Evolutionary conservation across 495 filamentous ascomycete species (phyloP), one percentile per base, ranked within the genome.

Genomic region (Jackrogersella multiformis): DNA sequence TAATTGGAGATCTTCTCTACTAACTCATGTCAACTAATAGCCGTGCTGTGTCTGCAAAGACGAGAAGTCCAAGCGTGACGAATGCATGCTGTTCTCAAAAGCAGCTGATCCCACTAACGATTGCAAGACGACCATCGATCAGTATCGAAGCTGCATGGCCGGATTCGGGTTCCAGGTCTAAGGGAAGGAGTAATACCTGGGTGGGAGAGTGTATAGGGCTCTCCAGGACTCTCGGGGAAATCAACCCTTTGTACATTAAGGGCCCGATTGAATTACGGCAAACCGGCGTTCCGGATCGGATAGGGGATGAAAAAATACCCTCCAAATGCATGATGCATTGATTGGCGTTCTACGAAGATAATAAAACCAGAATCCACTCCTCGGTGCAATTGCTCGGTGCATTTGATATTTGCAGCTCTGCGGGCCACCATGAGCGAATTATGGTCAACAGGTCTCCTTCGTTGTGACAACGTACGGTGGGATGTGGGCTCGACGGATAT

Each of bases 51-150:
- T 99, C 18, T 99, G 95, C 87, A 97, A 94, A 73, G 85, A 92
- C 44, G 95, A 99, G 78, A 99, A 99, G 77, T 84, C 91, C 60
- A 79, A 82, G 62, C 92, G 95, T 62, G 95, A 99, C 78, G 95
- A 99, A 80, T 99, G 95, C 84, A 97, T 99, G 94, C 90, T 99
- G 15, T 97, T 98, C 80, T 93, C 90, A 57, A 92, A 86, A 64
- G 81, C 87, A 64, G 85, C 87, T 59, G 87, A 96, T 72, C 90
- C 93, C 26, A 85, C 92, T 71, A 75, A 83, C 68, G 92, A 94
- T 64, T 99, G 95, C 82, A 81, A 88, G 76, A 83, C 88, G 12
- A 86, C 88, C 56, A 90, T 99, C 66, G 88, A 93, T 12, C 86
- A 89, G 70, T 99, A 99, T 80, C 88, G 89, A 85, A 86, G 79